Conservation (phyloP, 75 land plant genomes). For the Pseudotsuga menziesii region DNA sequence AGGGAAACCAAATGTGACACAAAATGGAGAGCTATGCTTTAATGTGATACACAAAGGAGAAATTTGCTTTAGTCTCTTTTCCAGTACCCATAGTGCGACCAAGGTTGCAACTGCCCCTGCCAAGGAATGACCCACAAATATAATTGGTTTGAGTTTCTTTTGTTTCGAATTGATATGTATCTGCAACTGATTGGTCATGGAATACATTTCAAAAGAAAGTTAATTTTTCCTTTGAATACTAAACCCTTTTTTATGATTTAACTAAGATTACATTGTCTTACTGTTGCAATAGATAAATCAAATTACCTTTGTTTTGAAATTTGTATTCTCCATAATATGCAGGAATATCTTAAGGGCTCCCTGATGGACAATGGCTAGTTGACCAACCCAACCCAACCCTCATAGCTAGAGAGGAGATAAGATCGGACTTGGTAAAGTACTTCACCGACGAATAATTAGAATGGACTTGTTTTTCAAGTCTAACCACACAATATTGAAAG, state of each 20-base stretch:
- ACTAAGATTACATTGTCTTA: too few species aligned
- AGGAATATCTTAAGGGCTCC: neutral
- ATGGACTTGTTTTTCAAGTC: too few species aligned
- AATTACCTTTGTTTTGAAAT: neutral
- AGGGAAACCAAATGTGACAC: constrained; percentile 66
- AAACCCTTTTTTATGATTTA: too few species aligned
- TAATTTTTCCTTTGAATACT: too few species aligned
- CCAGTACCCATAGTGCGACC: constrained; percentile 6
- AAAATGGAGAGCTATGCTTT: constrained; percentile 9
- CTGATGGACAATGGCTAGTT: neutral
- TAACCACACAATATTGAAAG: too few species aligned
- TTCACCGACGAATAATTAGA: too few species aligned
- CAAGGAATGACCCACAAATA: constrained; percentile 2
- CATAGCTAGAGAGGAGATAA: too few species aligned
- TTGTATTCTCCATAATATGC: neutral
- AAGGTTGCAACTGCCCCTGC: constrained; percentile 8
- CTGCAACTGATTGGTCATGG: constrained; percentile 1
- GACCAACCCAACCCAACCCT: neutral
- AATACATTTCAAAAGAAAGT: too few species aligned
- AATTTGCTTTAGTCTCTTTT: neutral
- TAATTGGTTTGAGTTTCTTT: neutral
- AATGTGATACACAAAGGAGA: too few species aligned
- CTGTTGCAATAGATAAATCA: too few species aligned
- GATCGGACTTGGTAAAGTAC: too few species aligned
- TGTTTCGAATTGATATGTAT: neutral